phyloP scores from a whole-genome alignment of 805 yeast genomes.

The Spathaspora gorwiae region DNA sequence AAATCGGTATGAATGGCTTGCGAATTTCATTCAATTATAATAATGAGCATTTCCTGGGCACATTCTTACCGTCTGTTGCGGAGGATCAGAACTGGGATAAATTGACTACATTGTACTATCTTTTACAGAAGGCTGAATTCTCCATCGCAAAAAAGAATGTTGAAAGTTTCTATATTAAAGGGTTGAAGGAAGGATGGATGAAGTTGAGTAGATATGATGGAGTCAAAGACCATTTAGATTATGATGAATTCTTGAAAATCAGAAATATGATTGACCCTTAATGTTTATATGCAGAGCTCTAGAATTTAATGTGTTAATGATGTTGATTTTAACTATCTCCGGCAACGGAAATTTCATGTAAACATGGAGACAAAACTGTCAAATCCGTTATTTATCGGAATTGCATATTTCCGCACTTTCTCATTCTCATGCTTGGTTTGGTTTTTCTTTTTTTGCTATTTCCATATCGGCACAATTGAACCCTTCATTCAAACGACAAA shows the following conservation, averaged over 20 bases:
- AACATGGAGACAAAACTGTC: no score
- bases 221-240: constrained; percentile 21
- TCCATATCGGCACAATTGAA: no score
- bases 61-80: constrained; percentile 89
- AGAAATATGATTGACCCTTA: constrained; percentile 5
- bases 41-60: constrained; percentile 53
- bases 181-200: constrained; percentile 30
- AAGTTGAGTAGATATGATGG: constrained; percentile 34
- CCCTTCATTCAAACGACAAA: no score
- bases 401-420: no score
- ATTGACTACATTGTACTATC: constrained; percentile 61
- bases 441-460: no score
- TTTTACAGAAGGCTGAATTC: constrained; percentile 70
- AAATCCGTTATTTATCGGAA: no score
- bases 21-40: constrained; percentile 46
- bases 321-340: no score
- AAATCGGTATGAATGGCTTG: constrained; percentile 78
- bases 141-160: constrained; percentile 12
- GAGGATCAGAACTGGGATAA: constrained; percentile 81
- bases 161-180: constrained; percentile 21
- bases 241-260: constrained; percentile 19
- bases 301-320: no score
- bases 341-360: neutral
- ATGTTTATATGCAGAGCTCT: neutral
- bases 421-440: no score